Evolutionary conservation across 176 grass and related monocot genomes (phyloP).

Genomic region (barley (Hordeum vulgare)): MorexV3_pseudomolecules_assembly NC_058521.1:385785752-385786251

Average conservation of each 20-base stretch:
- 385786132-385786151: conserved; percentile 87
- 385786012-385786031: background rate
- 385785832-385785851: background rate
- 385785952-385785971: background rate
- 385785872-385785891: background rate
- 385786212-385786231: conserved; percentile 8
- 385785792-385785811: background rate
- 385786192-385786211: background rate
- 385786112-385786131: conserved; percentile 98
- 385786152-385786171: conserved; percentile 90
- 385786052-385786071: conserved; percentile 89
- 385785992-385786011: background rate
- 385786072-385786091: conserved; percentile 77
- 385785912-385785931: background rate
- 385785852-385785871: background rate
- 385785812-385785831: conserved; percentile 9
- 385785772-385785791: background rate
- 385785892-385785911: background rate
- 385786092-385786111: conserved; percentile 92
- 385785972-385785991: background rate
- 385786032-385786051: background rate
- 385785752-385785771: background rate
- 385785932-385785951: background rate
- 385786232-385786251: conserved; percentile 61
- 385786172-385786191: conserved; percentile 28